Base-by-base conservation (phyloP, 78 protist genomes). In the Dictyostelium citrinum region DNA sequence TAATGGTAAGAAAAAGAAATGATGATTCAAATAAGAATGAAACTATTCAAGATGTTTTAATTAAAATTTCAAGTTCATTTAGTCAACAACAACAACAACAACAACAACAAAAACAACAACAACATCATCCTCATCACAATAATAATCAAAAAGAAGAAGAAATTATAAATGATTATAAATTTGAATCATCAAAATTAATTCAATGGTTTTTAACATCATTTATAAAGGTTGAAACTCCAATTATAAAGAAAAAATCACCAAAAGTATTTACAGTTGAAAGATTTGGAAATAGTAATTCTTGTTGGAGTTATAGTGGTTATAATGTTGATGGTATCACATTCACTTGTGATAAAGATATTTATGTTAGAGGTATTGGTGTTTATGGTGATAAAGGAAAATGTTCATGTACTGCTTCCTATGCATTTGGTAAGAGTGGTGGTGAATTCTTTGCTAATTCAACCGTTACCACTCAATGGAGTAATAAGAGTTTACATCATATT, bases 371-470 rank as follows among this genome's bases (percentile, higher is more conserved):
- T 86, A 35, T 86, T 43, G 92, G 92, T 77, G 64, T 86, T 7
- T 86, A 60, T 60, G 92, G 92, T 61, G 84, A 86, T 64, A 74
- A 77, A 24, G 92, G 92, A 12, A 37, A 45, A 17, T 86, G 79
- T 31, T 29, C 77, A 1, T 64, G 55, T 11, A 16, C n/a, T 2
- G 92, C 71, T 3, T 67, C 68, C 20, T 37, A 31, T 58, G 5
- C 10, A 1, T 43, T 17, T 37, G 92, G 92, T 6, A 24, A 70
- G 9, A 67, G 22, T 5, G 90, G 64, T 17, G 70, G 37, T 27
- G 33, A 31, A 20, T 81, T 81, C 17, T 22, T 10, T 16, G 3
- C 14, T 0, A 83, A 51, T 35, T 22, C 60, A 22, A 71, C 60
- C n/a, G 39, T 16, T 22, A 41, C 39, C 24, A 11, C 20, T 29